These are phyloP conservation scores for Ilyonectria sp. DNA, from an alignment of 2,329 filamentous ascomycete genomes.

Conservation along the genomic window DNA sequence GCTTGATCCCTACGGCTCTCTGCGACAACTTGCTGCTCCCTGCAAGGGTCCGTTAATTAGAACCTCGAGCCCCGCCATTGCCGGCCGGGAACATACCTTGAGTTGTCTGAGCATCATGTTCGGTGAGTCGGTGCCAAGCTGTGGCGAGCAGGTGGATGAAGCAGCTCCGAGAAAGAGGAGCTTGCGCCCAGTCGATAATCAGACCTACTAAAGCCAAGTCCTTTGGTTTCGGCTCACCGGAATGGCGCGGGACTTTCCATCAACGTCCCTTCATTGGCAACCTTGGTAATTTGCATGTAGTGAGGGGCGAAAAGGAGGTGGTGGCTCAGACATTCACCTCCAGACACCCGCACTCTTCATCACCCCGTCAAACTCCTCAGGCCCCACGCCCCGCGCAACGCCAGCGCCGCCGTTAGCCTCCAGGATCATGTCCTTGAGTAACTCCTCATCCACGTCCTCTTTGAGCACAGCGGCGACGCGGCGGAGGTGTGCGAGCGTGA, in stretches of 20 bases:
- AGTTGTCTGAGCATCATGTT: not conserved
- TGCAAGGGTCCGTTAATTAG: constrained; percentile 16
- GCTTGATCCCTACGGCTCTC: constrained; percentile 8
- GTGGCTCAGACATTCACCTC: constrained; percentile 66
- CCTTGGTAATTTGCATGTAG: not conserved
- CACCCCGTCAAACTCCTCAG: constrained; percentile 88
- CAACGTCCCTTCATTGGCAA: not conserved
- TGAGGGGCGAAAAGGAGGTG: not conserved
- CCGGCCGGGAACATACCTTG: constrained; percentile 9
- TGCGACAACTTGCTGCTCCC: constrained; percentile 16
- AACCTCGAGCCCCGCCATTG: not conserved
- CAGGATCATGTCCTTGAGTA: constrained; percentile 93
- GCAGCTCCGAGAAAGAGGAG: not conserved
- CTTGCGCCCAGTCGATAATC: not conserved
- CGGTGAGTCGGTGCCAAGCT: not conserved
- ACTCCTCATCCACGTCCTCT: constrained; percentile 86
- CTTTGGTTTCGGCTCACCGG: not conserved
- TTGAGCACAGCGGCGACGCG: constrained; percentile 85
- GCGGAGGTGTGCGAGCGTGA: constrained; percentile 84
- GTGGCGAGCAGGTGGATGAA: not conserved
- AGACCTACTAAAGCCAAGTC: not conserved
- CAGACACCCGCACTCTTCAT: constrained; percentile 90
- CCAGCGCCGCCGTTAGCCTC: constrained; percentile 91
- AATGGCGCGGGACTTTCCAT: not conserved
- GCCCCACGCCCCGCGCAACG: constrained; percentile 77